Evolutionary conservation across 2,329 filamentous ascomycete species (phyloP).

Genomic region (Hypoxylon rubiginosum): DNA sequence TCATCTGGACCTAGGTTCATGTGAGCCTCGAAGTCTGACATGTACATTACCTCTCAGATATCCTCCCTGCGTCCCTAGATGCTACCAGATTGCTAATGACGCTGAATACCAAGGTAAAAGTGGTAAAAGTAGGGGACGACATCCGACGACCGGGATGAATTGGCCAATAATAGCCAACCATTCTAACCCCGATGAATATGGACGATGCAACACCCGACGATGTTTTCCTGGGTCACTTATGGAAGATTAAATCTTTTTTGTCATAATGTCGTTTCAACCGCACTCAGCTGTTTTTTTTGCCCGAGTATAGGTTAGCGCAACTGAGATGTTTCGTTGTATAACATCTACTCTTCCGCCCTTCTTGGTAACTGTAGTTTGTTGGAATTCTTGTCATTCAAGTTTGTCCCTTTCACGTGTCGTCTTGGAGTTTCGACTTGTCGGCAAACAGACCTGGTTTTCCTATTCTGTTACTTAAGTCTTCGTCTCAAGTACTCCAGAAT

Average conservation of each 20-base stretch:
- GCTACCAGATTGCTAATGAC: conserved; percentile 19
- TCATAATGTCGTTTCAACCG: conserved; percentile 10
- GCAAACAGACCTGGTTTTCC: conserved; percentile 24
- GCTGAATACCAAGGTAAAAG: conserved; percentile 21
- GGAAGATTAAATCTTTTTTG: conserved; percentile 17
- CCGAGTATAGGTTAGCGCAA: conserved; percentile 5
- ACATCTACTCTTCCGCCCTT: conserved; percentile 14
- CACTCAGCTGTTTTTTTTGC: conserved; percentile 1
- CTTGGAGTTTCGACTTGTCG: conserved; percentile 29
- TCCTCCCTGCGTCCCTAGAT: conserved; percentile 13
- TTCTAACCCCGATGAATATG: conserved; percentile 28
- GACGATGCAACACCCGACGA: conserved; percentile 32
- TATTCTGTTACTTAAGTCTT: conserved; percentile 35
- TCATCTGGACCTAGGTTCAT: conserved; percentile 11
- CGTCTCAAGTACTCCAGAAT: conserved; percentile 33
- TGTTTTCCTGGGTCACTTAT: conserved; percentile 20
- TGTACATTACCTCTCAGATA: conserved; percentile 14
- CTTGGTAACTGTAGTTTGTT: conserved; percentile 1
- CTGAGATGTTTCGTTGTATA: conserved; percentile 13
- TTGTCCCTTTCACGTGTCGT: conserved; percentile 36
- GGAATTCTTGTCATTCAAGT: conserved; percentile 10
- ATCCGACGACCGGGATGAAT: conserved; percentile 35
- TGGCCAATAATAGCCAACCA: conserved; percentile 33
- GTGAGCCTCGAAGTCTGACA: neutral
- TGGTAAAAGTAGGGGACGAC: conserved; percentile 24